phyloP scores from a whole-genome alignment of 768 basidiomycete species.

The Boletus patriciae region DNA sequence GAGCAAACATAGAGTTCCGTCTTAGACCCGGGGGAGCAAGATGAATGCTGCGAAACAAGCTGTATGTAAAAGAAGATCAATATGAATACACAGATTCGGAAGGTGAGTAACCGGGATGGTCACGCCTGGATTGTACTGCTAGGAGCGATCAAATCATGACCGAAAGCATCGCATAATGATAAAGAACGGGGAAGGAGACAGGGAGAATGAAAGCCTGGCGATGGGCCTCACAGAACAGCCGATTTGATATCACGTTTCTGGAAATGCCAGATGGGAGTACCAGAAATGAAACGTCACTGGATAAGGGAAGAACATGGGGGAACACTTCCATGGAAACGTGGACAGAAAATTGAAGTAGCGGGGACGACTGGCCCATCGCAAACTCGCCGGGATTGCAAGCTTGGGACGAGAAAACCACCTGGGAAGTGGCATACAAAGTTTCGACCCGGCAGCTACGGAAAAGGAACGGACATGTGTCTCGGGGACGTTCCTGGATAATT shows the following conservation, averaged over 20 bases:
- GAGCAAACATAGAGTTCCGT: slow-evolving; percentile 30
- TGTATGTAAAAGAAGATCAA: slow-evolving; percentile 36
- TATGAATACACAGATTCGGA: slow-evolving; percentile 20
- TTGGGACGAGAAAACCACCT: slow-evolving; percentile 3
- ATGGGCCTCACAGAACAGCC: slow-evolving; percentile 33
- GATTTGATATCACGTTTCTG: slow-evolving; percentile 36
- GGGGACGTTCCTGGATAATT: slow-evolving; percentile 36
- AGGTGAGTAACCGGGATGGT: slow-evolving; percentile 21
- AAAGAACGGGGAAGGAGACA: slow-evolving; percentile 19
- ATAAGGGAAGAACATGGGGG: slow-evolving; percentile 4
- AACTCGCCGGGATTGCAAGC: background rate
- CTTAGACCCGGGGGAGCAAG: slow-evolving; percentile 31
- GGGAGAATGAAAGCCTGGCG: slow-evolving; percentile 29
- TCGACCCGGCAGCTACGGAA: slow-evolving; percentile 22
- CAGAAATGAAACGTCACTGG: slow-evolving; percentile 25
- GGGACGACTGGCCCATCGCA: background rate
- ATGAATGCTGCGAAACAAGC: slow-evolving; percentile 15
- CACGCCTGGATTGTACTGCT: slow-evolving; percentile 24
- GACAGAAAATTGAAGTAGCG: background rate
- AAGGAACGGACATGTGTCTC: slow-evolving; percentile 20
- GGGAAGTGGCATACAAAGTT: slow-evolving; percentile 19
- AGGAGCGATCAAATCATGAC: slow-evolving; percentile 32
- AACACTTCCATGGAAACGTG: slow-evolving; percentile 25
- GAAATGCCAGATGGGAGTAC: slow-evolving; percentile 25
- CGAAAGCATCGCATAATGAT: slow-evolving; percentile 31